Percentiles rank a stretch among this genome's conserved stretches.
Conservation (phyloP, 352 stramenopile genomes). For the Phytophthora pinifolia region DNA sequence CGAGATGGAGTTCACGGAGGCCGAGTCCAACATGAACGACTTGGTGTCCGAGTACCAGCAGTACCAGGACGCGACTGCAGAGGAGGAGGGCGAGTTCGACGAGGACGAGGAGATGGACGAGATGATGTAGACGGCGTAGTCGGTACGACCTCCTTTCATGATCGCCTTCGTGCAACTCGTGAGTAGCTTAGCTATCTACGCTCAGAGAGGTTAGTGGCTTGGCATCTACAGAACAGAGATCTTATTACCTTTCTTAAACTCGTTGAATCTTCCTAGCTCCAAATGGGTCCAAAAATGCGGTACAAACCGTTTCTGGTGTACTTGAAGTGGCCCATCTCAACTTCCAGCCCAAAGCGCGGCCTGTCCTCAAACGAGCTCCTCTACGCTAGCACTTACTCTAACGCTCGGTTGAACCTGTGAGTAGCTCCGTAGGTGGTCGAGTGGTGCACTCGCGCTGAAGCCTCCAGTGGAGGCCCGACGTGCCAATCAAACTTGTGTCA, state of each 20-base stretch:
- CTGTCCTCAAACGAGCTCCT: no score
- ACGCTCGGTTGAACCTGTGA: no score
- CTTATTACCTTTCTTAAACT: constrained; percentile 61
- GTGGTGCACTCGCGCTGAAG: no score
- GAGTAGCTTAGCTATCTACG: constrained; percentile 69
- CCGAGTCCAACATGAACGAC: constrained; percentile 99
- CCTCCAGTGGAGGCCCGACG: no score
- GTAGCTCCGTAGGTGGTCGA: no score
- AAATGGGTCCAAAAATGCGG: no score
- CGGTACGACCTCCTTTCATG: constrained; percentile 41
- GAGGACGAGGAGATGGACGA: constrained; percentile 95
- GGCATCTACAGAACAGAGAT: constrained; percentile 61
- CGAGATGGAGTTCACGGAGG: constrained; percentile 99
- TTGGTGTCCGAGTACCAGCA: constrained; percentile 99
- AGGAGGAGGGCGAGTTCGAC: constrained; percentile 98
- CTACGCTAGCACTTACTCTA: no score
- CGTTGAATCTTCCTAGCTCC: constrained; percentile 22
- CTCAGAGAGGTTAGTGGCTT: constrained; percentile 55
- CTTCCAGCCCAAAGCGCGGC: no score
- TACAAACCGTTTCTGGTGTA: no score
- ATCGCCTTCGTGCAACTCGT: constrained; percentile 36
- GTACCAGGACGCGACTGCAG: constrained; percentile 99
- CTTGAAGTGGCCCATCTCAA: no score
- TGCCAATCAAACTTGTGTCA: no score
- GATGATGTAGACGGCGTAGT: constrained; percentile 84